phyloP scores from a whole-genome alignment of 306 rosid genomes.

The Trichosanthes truncata region DNA sequence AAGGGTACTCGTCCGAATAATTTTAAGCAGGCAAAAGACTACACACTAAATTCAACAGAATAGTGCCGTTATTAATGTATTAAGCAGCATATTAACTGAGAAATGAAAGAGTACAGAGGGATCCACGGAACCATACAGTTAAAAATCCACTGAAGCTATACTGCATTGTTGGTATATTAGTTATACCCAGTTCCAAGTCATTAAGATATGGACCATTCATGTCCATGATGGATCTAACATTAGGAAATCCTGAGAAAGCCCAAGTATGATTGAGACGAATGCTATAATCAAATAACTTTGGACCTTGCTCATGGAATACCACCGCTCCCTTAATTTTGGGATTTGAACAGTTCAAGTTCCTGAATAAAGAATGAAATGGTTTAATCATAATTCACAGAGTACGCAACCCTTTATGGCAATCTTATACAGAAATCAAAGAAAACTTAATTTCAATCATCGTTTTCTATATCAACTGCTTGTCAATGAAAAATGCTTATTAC shows the following conservation, averaged over 20 bases:
- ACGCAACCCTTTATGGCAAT: background rate
- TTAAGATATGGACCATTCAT: constrained; percentile 81
- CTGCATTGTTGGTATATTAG: constrained; percentile 73
- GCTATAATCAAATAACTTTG: constrained; percentile 74
- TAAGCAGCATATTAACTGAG: background rate
- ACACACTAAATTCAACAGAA: background rate
- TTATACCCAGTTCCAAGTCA: constrained; percentile 79
- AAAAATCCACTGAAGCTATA: constrained; percentile 93
- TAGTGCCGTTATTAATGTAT: background rate
- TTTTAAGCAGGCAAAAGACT: background rate
- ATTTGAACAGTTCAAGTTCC: constrained; percentile 81
- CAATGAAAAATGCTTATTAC: background rate
- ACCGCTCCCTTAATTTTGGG: constrained; percentile 88
- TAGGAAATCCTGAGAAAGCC: constrained; percentile 98
- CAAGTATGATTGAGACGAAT: constrained; percentile 95
- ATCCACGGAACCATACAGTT: constrained; percentile 51
- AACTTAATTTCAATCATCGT: background rate
- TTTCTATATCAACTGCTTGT: background rate
- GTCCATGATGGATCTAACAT: constrained; percentile 88
- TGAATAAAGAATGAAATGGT: constrained; percentile 22
- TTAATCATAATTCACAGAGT: background rate
- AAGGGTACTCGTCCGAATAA: background rate
- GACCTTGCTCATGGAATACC: constrained; percentile 84
- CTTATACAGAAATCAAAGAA: background rate
- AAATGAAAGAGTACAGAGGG: constrained; percentile 16